Conservation (phyloP, 75 land plant genomes). For the Ceratopteris richardii region DNA sequence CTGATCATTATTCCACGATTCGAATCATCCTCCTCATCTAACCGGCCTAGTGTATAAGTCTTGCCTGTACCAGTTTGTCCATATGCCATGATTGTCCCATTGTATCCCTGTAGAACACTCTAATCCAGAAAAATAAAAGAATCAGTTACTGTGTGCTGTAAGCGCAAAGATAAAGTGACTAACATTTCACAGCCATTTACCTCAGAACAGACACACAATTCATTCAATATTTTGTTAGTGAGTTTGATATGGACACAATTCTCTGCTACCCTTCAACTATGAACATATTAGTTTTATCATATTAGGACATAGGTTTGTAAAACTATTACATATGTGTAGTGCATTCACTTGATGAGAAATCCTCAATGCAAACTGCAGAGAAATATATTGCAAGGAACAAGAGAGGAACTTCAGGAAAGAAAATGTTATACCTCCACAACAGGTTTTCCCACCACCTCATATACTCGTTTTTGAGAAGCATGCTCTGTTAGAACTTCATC, state of each 20-base stretch:
- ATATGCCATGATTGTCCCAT: constrained; percentile 99
- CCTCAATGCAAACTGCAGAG: too few relatives aligned
- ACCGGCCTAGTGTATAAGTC: constrained; percentile 85
- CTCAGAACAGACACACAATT: too few relatives aligned
- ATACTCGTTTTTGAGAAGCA: constrained; percentile 86
- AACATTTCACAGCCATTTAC: too few relatives aligned
- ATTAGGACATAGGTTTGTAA: too few relatives aligned
- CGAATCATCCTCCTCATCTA: constrained; percentile 89
- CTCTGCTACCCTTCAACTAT: too few relatives aligned
- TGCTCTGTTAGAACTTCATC: constrained; percentile 77
- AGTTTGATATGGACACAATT: too few relatives aligned
- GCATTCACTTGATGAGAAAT: too few relatives aligned
- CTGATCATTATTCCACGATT: constrained; percentile 97
- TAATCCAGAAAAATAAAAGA: constrained; percentile 12
- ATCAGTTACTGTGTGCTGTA: too few relatives aligned
- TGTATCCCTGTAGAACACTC: constrained; percentile 98
- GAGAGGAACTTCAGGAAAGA: constrained; percentile 1
- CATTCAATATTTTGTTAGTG: too few relatives aligned
- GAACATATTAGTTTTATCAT: too few relatives aligned
- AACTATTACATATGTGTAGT: too few relatives aligned
- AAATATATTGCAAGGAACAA: background rate
- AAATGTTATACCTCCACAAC: constrained; percentile 67
- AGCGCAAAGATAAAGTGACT: too few relatives aligned
- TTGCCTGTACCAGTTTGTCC: constrained; percentile 99
- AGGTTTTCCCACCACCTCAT: constrained; percentile 92